phyloP scores from a whole-genome alignment of 2,329 filamentous ascomycete species.

The Claviceps maximensis region DNA sequence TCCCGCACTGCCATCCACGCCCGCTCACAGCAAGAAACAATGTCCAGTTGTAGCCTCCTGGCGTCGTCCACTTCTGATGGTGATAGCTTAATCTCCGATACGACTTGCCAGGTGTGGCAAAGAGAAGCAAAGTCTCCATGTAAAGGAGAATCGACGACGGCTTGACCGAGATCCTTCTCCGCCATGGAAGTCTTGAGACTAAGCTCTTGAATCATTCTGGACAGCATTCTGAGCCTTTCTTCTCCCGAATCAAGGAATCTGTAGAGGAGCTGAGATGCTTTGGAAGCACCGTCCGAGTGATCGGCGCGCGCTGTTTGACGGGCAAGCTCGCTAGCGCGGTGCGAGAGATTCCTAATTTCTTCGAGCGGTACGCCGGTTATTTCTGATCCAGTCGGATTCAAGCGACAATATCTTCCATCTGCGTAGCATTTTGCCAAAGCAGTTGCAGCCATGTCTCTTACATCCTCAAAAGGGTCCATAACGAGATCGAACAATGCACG shows the following conservation, averaged over 20 bases:
- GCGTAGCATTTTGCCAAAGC: slow-evolving; percentile 38
- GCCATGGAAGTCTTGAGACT: slow-evolving; percentile 52
- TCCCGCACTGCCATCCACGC: slow-evolving; percentile 67
- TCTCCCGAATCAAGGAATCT: slow-evolving; percentile 34
- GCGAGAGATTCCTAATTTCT: slow-evolving; percentile 34
- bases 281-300: slow-evolving; percentile 81
- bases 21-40: slow-evolving; percentile 47
- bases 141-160: slow-evolving; percentile 52
- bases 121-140: slow-evolving; percentile 59
- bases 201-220: slow-evolving; percentile 44
- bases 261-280: slow-evolving; percentile 58
- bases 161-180: slow-evolving; percentile 49
- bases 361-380: slow-evolving; percentile 9
- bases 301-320: slow-evolving; percentile 70
- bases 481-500: slow-evolving; percentile 64
- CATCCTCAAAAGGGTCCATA: slow-evolving; percentile 86
- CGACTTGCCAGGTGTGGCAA: slow-evolving; percentile 41
- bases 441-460: slow-evolving; percentile 46
- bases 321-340: slow-evolving; percentile 43
- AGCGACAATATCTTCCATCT: slow-evolving; percentile 19
- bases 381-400: slow-evolving; percentile 10
- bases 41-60: slow-evolving; percentile 34
- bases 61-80: slow-evolving; percentile 23
- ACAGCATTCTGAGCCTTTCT: slow-evolving; percentile 37
- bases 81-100: slow-evolving; percentile 28